Evolutionary conservation across 768 basidiomycete genomes (phyloP).

Genomic region (Pholiota molesta): DNA sequence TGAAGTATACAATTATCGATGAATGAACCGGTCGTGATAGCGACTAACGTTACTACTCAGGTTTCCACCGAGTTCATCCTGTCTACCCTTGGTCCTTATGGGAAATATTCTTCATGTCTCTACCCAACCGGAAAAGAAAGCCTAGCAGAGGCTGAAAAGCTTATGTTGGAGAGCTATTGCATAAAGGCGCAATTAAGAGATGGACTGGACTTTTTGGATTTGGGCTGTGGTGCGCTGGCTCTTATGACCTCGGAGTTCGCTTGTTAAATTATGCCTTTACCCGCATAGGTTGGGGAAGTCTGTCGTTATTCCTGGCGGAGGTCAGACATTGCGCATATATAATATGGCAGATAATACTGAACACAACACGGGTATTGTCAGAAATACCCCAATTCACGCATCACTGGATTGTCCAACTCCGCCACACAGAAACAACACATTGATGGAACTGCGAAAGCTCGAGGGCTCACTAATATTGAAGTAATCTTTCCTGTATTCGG

Average conservation of each 20-base stretch:
- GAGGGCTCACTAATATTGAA: slow-evolving; percentile 56
- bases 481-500: slow-evolving; percentile 26
- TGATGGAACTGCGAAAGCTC: slow-evolving; percentile 48
- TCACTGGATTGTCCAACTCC: slow-evolving; percentile 70
- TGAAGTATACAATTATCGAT: slow-evolving; percentile 45
- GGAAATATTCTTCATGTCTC: slow-evolving; percentile 69
- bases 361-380: slow-evolving; percentile 22
- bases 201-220: slow-evolving; percentile 64
- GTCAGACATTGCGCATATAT: slow-evolving; percentile 28
- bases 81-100: slow-evolving; percentile 63
- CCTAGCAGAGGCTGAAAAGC: slow-evolving; percentile 62
- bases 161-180: slow-evolving; percentile 71
- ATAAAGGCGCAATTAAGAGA: slow-evolving; percentile 63
- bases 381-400: slow-evolving; percentile 68
- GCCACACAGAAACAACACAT: slow-evolving; percentile 69
- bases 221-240: slow-evolving; percentile 58
- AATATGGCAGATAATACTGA: not conserved
- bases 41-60: slow-evolving; percentile 28
- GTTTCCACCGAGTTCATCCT: slow-evolving; percentile 65
- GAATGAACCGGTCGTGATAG: not conserved
- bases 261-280: not conserved
- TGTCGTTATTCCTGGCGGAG: slow-evolving; percentile 66
- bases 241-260: not conserved
- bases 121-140: slow-evolving; percentile 64
- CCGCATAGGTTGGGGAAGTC: slow-evolving; percentile 65